phyloP scores from a whole-genome alignment of 2,329 filamentous ascomycete genomes.

The Pseudopyricularia cyperi region DNA sequence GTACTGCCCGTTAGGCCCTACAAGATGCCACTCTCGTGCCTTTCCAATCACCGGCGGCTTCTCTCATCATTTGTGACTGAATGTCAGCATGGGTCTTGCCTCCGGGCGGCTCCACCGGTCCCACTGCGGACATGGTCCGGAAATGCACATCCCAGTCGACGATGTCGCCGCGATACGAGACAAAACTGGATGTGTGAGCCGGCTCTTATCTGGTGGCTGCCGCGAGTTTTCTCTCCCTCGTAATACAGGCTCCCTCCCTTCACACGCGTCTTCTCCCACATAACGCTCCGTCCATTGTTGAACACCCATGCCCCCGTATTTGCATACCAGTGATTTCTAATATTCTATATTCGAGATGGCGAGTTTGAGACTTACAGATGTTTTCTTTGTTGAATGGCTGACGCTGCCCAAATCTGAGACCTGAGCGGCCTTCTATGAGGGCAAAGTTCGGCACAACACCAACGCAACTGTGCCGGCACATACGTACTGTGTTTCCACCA shows the following conservation, averaged over 20 bases:
- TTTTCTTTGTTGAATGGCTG: not conserved
- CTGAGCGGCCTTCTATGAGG: too few species aligned
- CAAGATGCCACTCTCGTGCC: not conserved
- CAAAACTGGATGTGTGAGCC: not conserved
- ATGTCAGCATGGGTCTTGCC: not conserved
- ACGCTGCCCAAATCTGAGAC: not conserved
- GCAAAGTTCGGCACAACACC: too few species aligned
- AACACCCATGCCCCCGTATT: not conserved
- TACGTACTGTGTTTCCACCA: too few species aligned
- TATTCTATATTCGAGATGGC: not conserved
- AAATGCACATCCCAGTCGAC: not conserved
- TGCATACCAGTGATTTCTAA: not conserved
- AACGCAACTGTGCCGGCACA: too few species aligned
- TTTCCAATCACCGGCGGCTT: not conserved
- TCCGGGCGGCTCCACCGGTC: not conserved
- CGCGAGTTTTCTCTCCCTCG: not conserved
- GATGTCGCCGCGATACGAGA: not conserved
- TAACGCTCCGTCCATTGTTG: too few species aligned
- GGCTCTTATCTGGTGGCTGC: not conserved
- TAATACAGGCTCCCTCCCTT: not conserved
- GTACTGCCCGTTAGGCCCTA: too few species aligned
- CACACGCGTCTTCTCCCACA: too few species aligned
- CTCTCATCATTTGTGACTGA: too few species aligned
- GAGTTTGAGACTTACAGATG: not conserved
- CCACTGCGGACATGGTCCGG: not conserved